Evolutionary conservation across 2,329 filamentous ascomycete genomes (phyloP), one percentile per base, ranked within the genome.

Genomic region (Corinectria fuckeliana): DNA sequence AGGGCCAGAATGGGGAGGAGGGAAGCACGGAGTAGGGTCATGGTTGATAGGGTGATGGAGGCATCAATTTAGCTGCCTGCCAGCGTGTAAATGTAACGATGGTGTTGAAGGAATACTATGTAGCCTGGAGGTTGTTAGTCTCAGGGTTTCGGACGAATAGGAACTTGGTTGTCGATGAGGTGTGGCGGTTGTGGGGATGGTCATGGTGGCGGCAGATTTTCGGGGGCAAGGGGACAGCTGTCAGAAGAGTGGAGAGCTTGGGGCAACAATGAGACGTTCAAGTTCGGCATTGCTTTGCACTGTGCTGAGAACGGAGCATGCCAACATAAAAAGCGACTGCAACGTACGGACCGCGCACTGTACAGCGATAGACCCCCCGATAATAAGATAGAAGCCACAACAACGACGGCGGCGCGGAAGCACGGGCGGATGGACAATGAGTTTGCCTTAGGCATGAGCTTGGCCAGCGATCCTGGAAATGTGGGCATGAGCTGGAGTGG

Each of bases 351-450:
- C 25, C 28, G 25, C n/a, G 42, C 25, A 45, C 42, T 45, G 42
- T 45, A 18, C n/a, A 26, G 14, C 41, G 23, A 45, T 23, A 28
- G 14, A 26, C 41, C 25, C 26, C n/a, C 23, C 9, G 16, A 18
- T 9, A 5, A 13, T 20, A 20, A 9, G 41, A 10, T n/a, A 28
- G 18, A 38, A 34, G 30, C 9, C 30, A 50, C 30, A 21, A 34
- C 47, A 56, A 56, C 48, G 50, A 41, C 34, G 64, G 60, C 48
- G 41, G 57, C 42, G 44, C 54, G 64, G 63, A 69, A 59, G 55
- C 61, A 67, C 55, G n/a, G n/a, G n/a, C n/a, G n/a, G n/a, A n/a
- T n/a, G n/a, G n/a, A n/a, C n/a, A n/a, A n/a, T n/a, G n/a, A n/a
- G n/a, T n/a, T n/a, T n/a, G n/a, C n/a, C n/a, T n/a, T n/a, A n/a